Base-by-base conservation (phyloP, 2,329 filamentous ascomycete genomes). In the Pezicula neosporulosa region DNA sequence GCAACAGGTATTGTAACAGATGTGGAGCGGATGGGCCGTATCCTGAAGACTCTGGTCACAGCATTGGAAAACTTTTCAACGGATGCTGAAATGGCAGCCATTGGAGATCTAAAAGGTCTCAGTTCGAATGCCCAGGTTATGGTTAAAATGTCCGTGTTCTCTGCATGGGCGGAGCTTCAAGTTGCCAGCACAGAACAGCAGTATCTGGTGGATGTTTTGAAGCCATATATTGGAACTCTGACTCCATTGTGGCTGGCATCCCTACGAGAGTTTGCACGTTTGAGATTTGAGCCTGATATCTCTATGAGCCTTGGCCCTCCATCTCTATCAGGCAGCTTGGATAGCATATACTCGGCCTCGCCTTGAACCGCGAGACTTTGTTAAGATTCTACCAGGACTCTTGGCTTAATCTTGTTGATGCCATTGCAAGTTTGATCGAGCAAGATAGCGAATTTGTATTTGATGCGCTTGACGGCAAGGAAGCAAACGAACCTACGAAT, bases 401-500 rank as follows among this genome's bases (percentile, higher is more conserved):
- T 0, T 99, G 94, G 94, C 77, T 99, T 37, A 96, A 94, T 60
- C 81, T 99, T 10, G 93, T 99, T 2, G 92, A 99, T 72, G 95
- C 94, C 3, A 97, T 99, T 68, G 93, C 94, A 10, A 96, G 92
- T 64, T 77, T 99, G 5, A 97, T 99, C 52, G 94, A 97, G 63
- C 93, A 97, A 69, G 94, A 99, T 66, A 97, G 92, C 69, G 90
- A 94, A 55, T 96, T 97, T 57, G 94, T 99, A 3, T 99, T 99
- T 65, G 92, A 97, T 69, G 94, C 94, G 1, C 74, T 99, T 6
- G 94, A 99, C 65, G 92, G 92, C 47, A 96, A 94, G 65, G 80
- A 82, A 61, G 73, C 76, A 9, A 77, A 72, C 19, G 62, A 59
- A 19, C 60, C 63, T 30, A 48, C 57, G 18, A 44, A 44, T 28